Conservation (phyloP, 2,329 filamentous ascomycete species). For the Exophiala phaeomuriformis region DNA sequence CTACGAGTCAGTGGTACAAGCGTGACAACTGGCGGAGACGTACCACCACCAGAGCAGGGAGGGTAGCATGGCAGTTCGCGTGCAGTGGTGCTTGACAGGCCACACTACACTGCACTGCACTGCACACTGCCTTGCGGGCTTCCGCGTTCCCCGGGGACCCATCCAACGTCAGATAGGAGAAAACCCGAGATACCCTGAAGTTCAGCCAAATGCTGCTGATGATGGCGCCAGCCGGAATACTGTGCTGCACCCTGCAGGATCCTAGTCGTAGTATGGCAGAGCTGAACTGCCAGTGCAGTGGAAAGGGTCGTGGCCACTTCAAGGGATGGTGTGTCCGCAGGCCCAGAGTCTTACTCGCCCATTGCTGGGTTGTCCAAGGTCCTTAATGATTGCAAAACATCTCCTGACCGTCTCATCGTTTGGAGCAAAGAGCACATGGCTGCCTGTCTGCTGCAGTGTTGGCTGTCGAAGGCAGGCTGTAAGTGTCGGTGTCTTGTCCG, state of each 20-base stretch:
- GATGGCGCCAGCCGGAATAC: background rate
- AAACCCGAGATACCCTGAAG: background rate
- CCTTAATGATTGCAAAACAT: too few relatives aligned
- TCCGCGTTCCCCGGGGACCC: background rate
- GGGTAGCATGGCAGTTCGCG: background rate
- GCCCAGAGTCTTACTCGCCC: too few relatives aligned
- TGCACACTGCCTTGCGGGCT: background rate
- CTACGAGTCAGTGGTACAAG: background rate
- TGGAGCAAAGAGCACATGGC: background rate
- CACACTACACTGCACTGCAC: background rate
- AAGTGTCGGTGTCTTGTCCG: background rate
- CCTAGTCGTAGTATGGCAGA: too few relatives aligned
- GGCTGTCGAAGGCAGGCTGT: background rate
- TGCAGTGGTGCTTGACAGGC: background rate
- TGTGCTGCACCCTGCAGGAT: too few relatives aligned
- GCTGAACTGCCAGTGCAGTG: too few relatives aligned
- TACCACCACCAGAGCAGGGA: background rate
- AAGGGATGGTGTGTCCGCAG: too few relatives aligned
- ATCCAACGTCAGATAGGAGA: background rate
- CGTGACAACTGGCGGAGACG: background rate
- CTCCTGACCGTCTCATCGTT: too few relatives aligned
- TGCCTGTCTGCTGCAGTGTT: background rate
- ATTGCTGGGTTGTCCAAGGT: too few relatives aligned
- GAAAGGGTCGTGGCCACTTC: too few relatives aligned
- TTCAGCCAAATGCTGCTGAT: too few relatives aligned